Conservation (phyloP, 1,139 yeast genomes). For the Waltiozyma solani region DNA sequence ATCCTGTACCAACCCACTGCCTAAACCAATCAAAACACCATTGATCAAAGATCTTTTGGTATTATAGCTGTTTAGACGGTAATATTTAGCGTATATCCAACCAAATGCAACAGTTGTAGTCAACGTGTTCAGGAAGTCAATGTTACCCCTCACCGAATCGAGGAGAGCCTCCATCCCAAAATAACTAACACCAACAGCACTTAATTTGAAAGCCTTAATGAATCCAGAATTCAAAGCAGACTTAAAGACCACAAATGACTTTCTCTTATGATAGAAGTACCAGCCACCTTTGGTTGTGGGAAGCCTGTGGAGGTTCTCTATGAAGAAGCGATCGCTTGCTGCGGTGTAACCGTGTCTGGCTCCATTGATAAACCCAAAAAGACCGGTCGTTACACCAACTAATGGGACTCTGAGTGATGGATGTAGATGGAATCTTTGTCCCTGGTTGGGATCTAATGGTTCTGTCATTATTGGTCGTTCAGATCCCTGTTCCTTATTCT, state of each 20-base stretch:
- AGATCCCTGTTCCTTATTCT: no score
- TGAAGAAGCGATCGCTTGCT: constrained; percentile 53
- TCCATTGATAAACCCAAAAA: constrained; percentile 55
- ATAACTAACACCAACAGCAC: constrained; percentile 37
- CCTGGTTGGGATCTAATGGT: constrained; percentile 7
- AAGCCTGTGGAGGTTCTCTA: constrained; percentile 75
- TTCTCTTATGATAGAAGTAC: constrained; percentile 83
- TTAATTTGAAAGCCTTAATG: constrained; percentile 33
- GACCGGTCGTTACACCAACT: constrained; percentile 30
- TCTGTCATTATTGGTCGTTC: neutral
- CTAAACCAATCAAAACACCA: constrained; percentile 48
- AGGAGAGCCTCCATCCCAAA: constrained; percentile 54
- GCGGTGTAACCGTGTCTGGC: constrained; percentile 48
- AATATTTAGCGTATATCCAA: constrained; percentile 36
- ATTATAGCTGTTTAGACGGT: constrained; percentile 37
- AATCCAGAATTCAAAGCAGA: constrained; percentile 40
- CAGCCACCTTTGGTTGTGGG: constrained; percentile 78
- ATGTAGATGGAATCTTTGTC: constrained; percentile 30
- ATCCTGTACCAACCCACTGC: constrained; percentile 60
- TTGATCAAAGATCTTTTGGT: constrained; percentile 36
- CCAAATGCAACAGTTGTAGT: constrained; percentile 46
- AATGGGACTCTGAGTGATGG: constrained; percentile 29
- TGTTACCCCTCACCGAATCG: constrained; percentile 43
- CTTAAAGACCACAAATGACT: constrained; percentile 63
- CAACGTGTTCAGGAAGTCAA: constrained; percentile 55